A percentile compares a stretch with the other conserved stretches of the same genome.
Conservation (phyloP, 202 grass and related monocot genomes). For the Zoysia matrella region DNA sequence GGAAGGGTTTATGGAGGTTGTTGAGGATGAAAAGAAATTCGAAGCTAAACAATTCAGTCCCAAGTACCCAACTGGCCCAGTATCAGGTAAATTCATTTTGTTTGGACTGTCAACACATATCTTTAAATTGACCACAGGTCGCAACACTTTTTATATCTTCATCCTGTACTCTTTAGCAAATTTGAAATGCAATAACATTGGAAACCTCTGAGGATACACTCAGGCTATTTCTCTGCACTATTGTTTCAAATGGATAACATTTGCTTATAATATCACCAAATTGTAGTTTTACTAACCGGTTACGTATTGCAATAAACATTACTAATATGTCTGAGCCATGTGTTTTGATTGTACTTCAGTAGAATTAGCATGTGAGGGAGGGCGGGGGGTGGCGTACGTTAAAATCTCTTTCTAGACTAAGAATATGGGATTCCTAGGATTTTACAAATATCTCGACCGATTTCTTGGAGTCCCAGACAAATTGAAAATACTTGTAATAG, state of each 20-base stretch:
- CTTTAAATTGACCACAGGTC: not conserved
- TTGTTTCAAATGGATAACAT: not conserved
- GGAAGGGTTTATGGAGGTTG: slow-evolving; percentile 35
- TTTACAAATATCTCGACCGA: not conserved
- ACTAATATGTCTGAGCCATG: not conserved
- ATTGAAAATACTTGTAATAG: slow-evolving; percentile 13
- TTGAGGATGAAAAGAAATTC: slow-evolving; percentile 46
- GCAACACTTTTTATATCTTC: not conserved
- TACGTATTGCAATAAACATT: not conserved
- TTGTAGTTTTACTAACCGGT: not conserved
- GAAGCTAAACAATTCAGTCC: slow-evolving; percentile 26
- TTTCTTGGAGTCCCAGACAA: not conserved
- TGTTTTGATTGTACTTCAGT: not conserved
- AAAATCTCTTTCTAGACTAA: not conserved
- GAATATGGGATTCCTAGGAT: not conserved
- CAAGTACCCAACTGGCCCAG: slow-evolving; percentile 5
- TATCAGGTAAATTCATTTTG: slow-evolving; percentile 38
- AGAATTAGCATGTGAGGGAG: not conserved
- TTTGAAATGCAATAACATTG: not conserved
- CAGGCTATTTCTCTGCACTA: not conserved
- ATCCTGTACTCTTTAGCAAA: not conserved
- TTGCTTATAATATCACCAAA: not conserved
- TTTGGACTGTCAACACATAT: not conserved
- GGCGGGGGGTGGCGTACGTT: not conserved
- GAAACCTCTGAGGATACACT: not conserved